Evolutionary conservation across 2,329 filamentous ascomycete species (phyloP).

Genomic region (Mariannaea sp.): DNA sequence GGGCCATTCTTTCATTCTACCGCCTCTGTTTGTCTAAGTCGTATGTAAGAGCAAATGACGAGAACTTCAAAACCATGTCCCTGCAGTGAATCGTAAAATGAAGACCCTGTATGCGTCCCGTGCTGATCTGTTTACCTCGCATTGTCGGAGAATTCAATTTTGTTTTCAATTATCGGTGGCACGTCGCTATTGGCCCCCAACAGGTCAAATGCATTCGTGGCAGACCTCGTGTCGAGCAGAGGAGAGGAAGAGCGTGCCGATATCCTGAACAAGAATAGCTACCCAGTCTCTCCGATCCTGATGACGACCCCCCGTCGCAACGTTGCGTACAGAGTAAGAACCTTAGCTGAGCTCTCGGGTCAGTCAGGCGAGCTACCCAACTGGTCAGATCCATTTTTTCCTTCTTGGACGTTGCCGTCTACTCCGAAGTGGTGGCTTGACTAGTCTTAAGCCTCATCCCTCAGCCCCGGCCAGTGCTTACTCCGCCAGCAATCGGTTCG

Average conservation of each 20-base stretch:
- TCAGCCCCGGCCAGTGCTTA: constrained; percentile 13
- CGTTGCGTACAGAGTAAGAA: constrained; percentile 33
- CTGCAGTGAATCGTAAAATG: neutral
- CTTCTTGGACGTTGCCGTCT: neutral
- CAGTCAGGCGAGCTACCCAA: neutral
- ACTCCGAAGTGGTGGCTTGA: constrained; percentile 21
- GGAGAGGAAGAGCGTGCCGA: neutral
- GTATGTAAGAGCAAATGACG: neutral
- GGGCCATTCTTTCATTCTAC: neutral
- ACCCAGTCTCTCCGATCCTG: constrained; percentile 10
- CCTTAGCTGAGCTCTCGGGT: constrained; percentile 9
- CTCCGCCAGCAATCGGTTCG: constrained; percentile 8
- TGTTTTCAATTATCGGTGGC: neutral
- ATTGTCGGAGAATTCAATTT: constrained; percentile 3
- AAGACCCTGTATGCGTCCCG: constrained; percentile 6
- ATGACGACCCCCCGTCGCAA: constrained; percentile 24
- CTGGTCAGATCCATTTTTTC: too few species aligned
- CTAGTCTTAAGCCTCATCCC: constrained; percentile 19
- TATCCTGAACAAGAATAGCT: constrained; percentile 10
- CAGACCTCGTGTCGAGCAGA: constrained; percentile 2
- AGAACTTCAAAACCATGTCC: neutral
- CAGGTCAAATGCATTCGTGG: constrained; percentile 6
- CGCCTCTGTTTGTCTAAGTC: too few species aligned
- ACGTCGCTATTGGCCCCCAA: neutral
- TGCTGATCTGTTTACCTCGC: neutral